Evolutionary conservation across 805 yeast species (phyloP).

Genomic region (Lachancea mirantina): DNA sequence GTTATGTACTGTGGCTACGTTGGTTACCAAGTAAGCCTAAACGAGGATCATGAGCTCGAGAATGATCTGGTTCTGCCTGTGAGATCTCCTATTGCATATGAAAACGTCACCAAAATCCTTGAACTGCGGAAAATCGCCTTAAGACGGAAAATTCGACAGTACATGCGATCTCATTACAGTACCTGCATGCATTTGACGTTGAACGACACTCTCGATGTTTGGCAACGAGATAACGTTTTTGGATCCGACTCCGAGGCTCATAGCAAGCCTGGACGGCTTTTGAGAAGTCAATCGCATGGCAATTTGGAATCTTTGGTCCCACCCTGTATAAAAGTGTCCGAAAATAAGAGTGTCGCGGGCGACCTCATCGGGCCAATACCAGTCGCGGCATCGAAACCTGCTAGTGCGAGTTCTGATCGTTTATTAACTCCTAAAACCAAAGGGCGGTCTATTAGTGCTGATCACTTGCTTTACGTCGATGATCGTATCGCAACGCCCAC

Average conservation of each 20-base stretch:
- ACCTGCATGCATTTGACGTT: constrained; percentile 25
- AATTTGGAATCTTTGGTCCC: no score
- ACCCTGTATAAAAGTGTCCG: no score
- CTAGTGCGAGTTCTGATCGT: no score
- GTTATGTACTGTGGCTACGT: constrained; percentile 54
- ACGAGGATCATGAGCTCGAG: no score
- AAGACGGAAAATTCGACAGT: constrained; percentile 16
- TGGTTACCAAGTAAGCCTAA: constrained; percentile 30
- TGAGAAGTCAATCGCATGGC: no score
- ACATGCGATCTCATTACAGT: constrained; percentile 20
- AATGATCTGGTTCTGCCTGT: neutral
- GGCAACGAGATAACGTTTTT: constrained; percentile 20
- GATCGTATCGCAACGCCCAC: no score
- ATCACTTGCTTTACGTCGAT: constrained; percentile 5
- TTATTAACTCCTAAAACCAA: neutral
- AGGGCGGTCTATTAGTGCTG: constrained; percentile 8
- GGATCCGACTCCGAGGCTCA: constrained; percentile 1
- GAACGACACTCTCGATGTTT: constrained; percentile 23
- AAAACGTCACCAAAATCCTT: constrained; percentile 2
- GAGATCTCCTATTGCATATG: no score
- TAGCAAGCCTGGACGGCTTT: no score
- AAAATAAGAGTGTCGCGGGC: no score
- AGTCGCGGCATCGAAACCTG: no score
- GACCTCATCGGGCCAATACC: no score
- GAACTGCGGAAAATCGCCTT: constrained; percentile 14